phyloP scores from a whole-genome alignment of 345 rosid species.

The Gynandropsis gynandra region DNA sequence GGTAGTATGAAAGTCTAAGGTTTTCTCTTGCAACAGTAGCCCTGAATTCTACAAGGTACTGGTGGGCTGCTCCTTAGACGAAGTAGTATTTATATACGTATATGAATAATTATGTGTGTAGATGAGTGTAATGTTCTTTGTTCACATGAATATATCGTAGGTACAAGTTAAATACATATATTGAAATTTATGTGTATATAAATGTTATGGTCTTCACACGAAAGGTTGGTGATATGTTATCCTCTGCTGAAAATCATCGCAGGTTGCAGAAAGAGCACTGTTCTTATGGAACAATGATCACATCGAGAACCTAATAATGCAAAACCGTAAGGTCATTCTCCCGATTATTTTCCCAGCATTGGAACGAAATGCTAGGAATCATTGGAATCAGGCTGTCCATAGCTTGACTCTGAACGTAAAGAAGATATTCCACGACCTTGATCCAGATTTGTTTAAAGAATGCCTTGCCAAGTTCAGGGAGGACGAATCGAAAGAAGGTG shows the following conservation, averaged over 20 bases:
- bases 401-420: constrained; percentile 43
- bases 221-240: too few species aligned
- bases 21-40: too few species aligned
- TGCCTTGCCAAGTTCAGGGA: constrained; percentile 37
- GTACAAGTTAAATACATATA: too few species aligned
- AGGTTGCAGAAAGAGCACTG: constrained; percentile 54
- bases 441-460: constrained; percentile 41
- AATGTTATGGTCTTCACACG: too few species aligned
- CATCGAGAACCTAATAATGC: constrained; percentile 40
- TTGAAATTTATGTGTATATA: too few species aligned
- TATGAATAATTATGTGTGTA: too few species aligned
- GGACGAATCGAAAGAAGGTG: constrained; percentile 33
- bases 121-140: too few species aligned
- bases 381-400: constrained; percentile 51
- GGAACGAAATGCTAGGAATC: constrained; percentile 40
- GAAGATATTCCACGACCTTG: constrained; percentile 44
- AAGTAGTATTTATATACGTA: too few species aligned
- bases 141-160: too few species aligned
- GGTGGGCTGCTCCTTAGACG: too few species aligned
- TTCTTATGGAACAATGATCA: constrained; percentile 52
- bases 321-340: constrained; percentile 38
- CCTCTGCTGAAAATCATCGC: background rate
- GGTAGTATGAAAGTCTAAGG: too few species aligned
- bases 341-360: constrained; percentile 44
- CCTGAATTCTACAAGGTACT: too few species aligned